Percentiles rank a stretch among this genome's conserved stretches.
Evolutionary conservation across 2,329 filamentous ascomycete species (phyloP).

Genomic region (Fusarium penzigii): DNA sequence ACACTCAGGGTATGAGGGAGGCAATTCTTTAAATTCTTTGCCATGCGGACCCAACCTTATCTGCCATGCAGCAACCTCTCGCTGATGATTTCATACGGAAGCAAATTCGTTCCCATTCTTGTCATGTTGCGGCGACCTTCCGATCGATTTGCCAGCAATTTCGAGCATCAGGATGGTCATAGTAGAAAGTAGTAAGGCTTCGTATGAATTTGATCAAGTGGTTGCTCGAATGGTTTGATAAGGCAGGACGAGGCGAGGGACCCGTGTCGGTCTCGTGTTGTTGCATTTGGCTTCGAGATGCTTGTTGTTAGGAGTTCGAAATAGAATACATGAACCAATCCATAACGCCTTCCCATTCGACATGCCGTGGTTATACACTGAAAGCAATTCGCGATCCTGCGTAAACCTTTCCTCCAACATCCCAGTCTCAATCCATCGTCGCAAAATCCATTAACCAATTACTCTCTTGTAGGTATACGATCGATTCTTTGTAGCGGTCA

Average conservation of each 20-base stretch:
- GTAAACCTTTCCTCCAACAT: background rate
- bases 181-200: conserved; percentile 9
- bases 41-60: too few relatives aligned
- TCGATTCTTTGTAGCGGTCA: background rate
- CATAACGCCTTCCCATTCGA: conserved; percentile 2
- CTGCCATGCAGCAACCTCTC: too few relatives aligned
- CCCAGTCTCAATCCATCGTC: background rate
- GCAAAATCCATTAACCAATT: background rate
- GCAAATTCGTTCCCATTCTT: too few relatives aligned
- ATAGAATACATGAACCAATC: background rate
- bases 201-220: conserved; percentile 13
- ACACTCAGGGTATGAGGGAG: too few relatives aligned
- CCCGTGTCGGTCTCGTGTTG: background rate
- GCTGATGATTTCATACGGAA: too few relatives aligned
- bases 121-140: too few relatives aligned
- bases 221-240: conserved; percentile 15
- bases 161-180: too few relatives aligned
- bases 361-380: conserved; percentile 5
- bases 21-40: too few relatives aligned
- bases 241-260: background rate
- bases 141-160: too few relatives aligned
- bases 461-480: background rate
- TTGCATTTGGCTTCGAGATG: conserved; percentile 3
- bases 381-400: background rate
- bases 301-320: background rate